A percentile compares a stretch with the other conserved stretches of the same genome.
Evolutionary conservation across 768 basidiomycete species (phyloP).

Genomic region (Psilocybe sp.): DNA sequence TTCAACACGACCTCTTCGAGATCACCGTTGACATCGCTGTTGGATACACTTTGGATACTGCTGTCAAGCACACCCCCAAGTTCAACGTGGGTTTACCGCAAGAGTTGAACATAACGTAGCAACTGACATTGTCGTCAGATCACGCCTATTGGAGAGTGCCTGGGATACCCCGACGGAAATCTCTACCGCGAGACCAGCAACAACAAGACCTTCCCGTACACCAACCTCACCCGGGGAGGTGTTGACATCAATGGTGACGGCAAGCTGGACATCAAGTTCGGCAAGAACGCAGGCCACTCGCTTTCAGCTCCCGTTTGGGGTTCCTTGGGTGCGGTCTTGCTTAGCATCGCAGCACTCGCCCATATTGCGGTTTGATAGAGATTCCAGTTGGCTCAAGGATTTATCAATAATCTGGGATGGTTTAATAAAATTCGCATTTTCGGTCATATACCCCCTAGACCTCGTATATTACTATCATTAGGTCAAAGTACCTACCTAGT

Average conservation of each 20-base stretch:
- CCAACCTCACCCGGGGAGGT: slow-evolving; percentile 34
- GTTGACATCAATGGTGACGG: slow-evolving; percentile 40
- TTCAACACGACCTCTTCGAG: slow-evolving; percentile 83
- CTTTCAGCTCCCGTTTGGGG: slow-evolving; percentile 11
- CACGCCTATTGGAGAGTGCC: slow-evolving; percentile 78
- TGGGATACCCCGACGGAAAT: slow-evolving; percentile 56
- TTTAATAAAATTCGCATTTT: too few species aligned
- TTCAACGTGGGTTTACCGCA: slow-evolving; percentile 54
- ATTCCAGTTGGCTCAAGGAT: too few species aligned
- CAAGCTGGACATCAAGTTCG: slow-evolving; percentile 26
- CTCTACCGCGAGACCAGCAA: slow-evolving; percentile 83
- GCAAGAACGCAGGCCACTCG: slow-evolving; percentile 5
- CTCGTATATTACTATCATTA: too few species aligned
- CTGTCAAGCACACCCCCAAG: slow-evolving; percentile 59
- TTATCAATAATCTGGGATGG: too few species aligned
- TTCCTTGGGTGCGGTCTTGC: background rate
- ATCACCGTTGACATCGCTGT: slow-evolving; percentile 89
- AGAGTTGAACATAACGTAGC: too few species aligned
- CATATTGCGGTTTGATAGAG: too few species aligned
- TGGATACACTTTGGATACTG: slow-evolving; percentile 81
- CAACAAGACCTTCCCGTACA: slow-evolving; percentile 64
- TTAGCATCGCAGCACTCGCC: too few species aligned
- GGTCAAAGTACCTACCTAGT: too few species aligned
- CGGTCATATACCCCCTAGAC: too few species aligned
- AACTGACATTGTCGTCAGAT: slow-evolving; percentile 34